Conservation (phyloP, 2,329 filamentous ascomycete genomes). For the Teratosphaeria pseudoeucalypti region DNA sequence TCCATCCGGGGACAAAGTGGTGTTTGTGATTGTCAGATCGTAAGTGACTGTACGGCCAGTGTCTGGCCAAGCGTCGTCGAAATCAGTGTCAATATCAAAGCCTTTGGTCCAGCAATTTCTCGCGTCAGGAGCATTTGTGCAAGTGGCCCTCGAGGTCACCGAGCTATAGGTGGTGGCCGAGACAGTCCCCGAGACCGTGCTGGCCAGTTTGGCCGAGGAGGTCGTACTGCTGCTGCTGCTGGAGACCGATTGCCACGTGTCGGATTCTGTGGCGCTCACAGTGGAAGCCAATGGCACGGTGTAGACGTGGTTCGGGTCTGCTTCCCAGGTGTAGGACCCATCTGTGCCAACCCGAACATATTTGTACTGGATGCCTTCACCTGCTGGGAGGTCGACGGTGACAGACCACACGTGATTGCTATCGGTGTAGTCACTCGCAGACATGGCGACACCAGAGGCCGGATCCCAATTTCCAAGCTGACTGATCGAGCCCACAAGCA, state of each 20-base stretch:
- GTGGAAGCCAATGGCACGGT: constrained; percentile 31
- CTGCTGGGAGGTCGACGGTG: constrained; percentile 46
- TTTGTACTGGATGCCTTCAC: constrained; percentile 46
- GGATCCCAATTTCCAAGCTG: constrained; percentile 53
- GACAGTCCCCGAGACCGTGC: constrained; percentile 7
- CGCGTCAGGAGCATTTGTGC: constrained; percentile 20
- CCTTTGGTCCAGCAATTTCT: constrained; percentile 20
- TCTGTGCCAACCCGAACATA: constrained; percentile 51
- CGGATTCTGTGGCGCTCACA: constrained; percentile 25
- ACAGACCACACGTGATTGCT: constrained; percentile 52
- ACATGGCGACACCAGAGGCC: constrained; percentile 45
- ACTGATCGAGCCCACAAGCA: constrained; percentile 49
- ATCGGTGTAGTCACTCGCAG: constrained; percentile 48
- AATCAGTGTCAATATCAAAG: constrained; percentile 25
- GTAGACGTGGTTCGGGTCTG: constrained; percentile 39
- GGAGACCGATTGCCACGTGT: constrained; percentile 26
- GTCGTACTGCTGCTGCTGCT: neutral
- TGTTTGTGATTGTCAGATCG: constrained; percentile 34
- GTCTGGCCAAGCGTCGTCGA: constrained; percentile 23
- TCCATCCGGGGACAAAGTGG: constrained; percentile 37
- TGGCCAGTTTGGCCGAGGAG: constrained; percentile 5
- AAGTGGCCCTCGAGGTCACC: constrained; percentile 12
- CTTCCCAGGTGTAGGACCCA: constrained; percentile 54
- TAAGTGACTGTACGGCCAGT: constrained; percentile 28
- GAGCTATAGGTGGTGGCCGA: constrained; percentile 8